These are phyloP conservation scores for Ophiostoma novo-ulmi DNA, from an alignment of 2,329 filamentous ascomycete species.

Conservation along the genomic window DNA sequence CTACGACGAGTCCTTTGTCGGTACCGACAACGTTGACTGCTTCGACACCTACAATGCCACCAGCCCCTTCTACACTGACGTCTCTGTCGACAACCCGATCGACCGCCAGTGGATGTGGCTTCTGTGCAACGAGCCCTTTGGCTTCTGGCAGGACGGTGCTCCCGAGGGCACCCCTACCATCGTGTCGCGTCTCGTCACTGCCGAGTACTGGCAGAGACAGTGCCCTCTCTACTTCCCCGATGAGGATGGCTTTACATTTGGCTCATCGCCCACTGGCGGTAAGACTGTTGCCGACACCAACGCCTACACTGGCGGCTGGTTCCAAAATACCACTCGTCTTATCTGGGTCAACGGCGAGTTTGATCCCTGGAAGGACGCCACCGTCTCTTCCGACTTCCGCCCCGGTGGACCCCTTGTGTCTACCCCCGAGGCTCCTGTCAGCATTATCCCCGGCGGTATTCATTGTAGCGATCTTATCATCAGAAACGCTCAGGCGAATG, in stretches of 20 bases:
- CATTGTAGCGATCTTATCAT: conserved; percentile 39
- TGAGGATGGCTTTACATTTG: conserved; percentile 33
- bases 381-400: conserved; percentile 36
- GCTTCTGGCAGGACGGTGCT: conserved; percentile 43
- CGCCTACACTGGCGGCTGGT: conserved; percentile 39
- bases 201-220: conserved; percentile 40
- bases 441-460: conserved; percentile 37
- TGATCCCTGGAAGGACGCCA: conserved; percentile 41
- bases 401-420: conserved; percentile 37
- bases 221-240: conserved; percentile 45
- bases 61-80: conserved; percentile 38
- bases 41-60: conserved; percentile 44
- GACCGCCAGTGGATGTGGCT: conserved; percentile 54
- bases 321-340: conserved; percentile 32
- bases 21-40: conserved; percentile 43
- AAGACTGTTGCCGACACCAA: conserved; percentile 37
- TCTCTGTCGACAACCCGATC: conserved; percentile 36
- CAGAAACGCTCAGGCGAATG: conserved; percentile 18
- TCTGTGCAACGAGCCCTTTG: conserved; percentile 46
- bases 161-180: conserved; percentile 40
- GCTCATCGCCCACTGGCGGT: conserved; percentile 22
- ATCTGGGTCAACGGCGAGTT: conserved; percentile 40
- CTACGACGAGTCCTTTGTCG: conserved; percentile 38
- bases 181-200: conserved; percentile 39
- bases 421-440: conserved; percentile 34